A percentile compares a stretch with the other conserved stretches of the same genome.
phyloP scores from a whole-genome alignment of 163 green algal species.

The Scenedesmus sp. region DNA sequence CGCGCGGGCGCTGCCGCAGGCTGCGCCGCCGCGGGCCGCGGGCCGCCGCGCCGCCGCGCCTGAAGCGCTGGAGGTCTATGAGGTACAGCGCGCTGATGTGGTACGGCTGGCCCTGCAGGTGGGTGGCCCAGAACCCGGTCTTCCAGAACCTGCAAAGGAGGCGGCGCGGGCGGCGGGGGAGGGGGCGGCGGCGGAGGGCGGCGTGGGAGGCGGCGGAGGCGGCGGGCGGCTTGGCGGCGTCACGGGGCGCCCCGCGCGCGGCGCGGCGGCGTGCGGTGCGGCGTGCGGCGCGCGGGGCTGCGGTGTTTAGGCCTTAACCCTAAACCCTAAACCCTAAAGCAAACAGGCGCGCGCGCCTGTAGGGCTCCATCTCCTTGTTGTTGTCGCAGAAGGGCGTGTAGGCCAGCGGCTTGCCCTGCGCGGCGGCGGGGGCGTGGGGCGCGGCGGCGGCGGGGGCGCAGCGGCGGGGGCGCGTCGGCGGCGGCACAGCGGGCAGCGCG shows the following conservation, averaged over 20 bases:
- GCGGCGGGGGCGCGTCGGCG: too few species aligned
- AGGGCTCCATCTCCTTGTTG: slow-evolving; percentile 71
- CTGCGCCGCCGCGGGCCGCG: neutral
- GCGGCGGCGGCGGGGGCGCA: neutral
- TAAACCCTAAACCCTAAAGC: too few species aligned
- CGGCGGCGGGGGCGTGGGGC: neutral
- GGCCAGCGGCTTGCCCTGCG: slow-evolving; percentile 85
- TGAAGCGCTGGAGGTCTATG: slow-evolving; percentile 94
- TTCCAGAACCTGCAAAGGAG: slow-evolving; percentile 99
- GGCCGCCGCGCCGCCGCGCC: slow-evolving; percentile 51
- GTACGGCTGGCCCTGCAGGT: slow-evolving; percentile 93
- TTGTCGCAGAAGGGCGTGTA: slow-evolving; percentile 99
- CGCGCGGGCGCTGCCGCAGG: too few species aligned
- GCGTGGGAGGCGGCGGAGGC: too few species aligned
- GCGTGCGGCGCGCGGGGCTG: too few species aligned
- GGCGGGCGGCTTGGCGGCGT: too few species aligned
- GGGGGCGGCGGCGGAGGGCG: too few species aligned
- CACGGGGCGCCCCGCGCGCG: too few species aligned
- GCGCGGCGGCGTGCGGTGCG: too few species aligned
- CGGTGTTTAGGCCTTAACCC: neutral
- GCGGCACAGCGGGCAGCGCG: too few species aligned
- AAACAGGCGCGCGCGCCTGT: neutral
- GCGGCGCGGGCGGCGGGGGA: too few species aligned
- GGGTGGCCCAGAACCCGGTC: slow-evolving; percentile 87
- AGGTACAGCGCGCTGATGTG: slow-evolving; percentile 99